These are phyloP conservation scores for Fraxinus angustifolia DNA, from an alignment of 305 asterid species.

Conservation along the genomic window DNA sequence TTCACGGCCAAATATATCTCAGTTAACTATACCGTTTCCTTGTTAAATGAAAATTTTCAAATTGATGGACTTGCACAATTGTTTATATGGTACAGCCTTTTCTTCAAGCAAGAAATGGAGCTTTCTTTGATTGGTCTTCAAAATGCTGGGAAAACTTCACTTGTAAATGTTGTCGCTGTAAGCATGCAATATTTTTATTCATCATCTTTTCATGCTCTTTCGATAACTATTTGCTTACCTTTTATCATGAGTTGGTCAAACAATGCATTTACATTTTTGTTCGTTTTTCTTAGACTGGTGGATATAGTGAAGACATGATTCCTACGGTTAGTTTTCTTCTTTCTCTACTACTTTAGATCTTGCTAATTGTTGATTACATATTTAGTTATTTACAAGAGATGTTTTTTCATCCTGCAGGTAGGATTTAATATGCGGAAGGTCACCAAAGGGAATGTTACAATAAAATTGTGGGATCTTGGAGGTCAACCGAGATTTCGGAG, in stretches of 20 bases:
- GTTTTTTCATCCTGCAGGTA: slow-evolving; percentile 46
- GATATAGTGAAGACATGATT: slow-evolving; percentile 98
- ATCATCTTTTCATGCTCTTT: slow-evolving; percentile 8
- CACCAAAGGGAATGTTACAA: slow-evolving; percentile 95
- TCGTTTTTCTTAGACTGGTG: slow-evolving; percentile 66
- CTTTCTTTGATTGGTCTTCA: slow-evolving; percentile 95
- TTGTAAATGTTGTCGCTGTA: slow-evolving; percentile 93
- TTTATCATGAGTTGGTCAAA: not conserved
- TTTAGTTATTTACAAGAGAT: slow-evolving; percentile 6
- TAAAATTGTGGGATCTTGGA: slow-evolving; percentile 99
- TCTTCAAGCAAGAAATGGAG: slow-evolving; percentile 99
- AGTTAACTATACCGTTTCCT: not conserved
- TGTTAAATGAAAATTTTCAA: not conserved
- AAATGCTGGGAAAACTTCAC: slow-evolving; percentile 97
- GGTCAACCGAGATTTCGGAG: slow-evolving; percentile 98
- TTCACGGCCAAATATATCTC: not conserved
- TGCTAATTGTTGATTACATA: slow-evolving; percentile 2
- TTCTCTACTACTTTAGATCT: slow-evolving; percentile 6
- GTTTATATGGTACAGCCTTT: slow-evolving; percentile 55
- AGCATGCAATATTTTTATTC: slow-evolving; percentile 32
- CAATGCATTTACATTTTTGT: slow-evolving; percentile 7
- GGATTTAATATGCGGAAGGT: slow-evolving; percentile 97
- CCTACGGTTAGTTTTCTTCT: slow-evolving; percentile 69
- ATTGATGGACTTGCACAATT: not conserved
- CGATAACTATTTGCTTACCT: not conserved